Percentiles rank a stretch among this genome's conserved stretches.
These are phyloP conservation scores for Nicotiana attenuata DNA, from an alignment of 257 asterid genomes.

Conservation along the genomic window DNA sequence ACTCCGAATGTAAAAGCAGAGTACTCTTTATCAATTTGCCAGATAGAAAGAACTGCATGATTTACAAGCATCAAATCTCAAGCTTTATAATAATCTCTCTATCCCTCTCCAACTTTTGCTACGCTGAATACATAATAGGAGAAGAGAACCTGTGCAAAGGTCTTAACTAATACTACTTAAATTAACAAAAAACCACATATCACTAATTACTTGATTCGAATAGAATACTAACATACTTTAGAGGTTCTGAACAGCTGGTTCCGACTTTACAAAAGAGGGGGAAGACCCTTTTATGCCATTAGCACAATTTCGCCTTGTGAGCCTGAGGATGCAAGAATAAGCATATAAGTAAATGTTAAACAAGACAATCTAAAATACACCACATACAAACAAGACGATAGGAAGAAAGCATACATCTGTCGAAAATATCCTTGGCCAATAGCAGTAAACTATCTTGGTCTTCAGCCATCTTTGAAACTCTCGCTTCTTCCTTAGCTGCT, in stretches of 20 bases:
- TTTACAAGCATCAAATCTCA: not conserved
- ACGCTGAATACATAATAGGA: not conserved
- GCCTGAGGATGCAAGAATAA: slow-evolving; percentile 39
- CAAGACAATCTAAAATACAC: not conserved
- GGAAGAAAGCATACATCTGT: slow-evolving; percentile 38
- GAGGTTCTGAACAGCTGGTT: slow-evolving; percentile 1
- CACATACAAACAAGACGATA: not conserved
- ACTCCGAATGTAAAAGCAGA: not conserved
- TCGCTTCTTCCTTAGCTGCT: slow-evolving; percentile 73
- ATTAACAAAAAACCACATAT: not conserved
- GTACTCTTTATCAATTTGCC: not conserved
- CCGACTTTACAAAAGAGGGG: not conserved
- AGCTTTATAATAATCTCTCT: not conserved
- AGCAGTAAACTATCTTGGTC: slow-evolving; percentile 55
- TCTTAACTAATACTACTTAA: not conserved
- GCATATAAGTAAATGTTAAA: not conserved
- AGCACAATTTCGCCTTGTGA: slow-evolving; percentile 47
- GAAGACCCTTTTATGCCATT: slow-evolving; percentile 31
- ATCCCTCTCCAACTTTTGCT: not conserved
- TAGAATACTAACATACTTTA: not conserved
- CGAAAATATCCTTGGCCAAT: slow-evolving; percentile 53
- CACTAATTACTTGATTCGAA: not conserved
- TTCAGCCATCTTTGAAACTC: slow-evolving; percentile 64
- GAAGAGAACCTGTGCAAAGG: not conserved
- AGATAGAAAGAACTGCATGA: not conserved